Percentiles rank a stretch among this genome's conserved stretches.
Evolutionary conservation across 2,329 filamentous ascomycete genomes (phyloP).

Genomic region (Monosporascus sp.): DNA sequence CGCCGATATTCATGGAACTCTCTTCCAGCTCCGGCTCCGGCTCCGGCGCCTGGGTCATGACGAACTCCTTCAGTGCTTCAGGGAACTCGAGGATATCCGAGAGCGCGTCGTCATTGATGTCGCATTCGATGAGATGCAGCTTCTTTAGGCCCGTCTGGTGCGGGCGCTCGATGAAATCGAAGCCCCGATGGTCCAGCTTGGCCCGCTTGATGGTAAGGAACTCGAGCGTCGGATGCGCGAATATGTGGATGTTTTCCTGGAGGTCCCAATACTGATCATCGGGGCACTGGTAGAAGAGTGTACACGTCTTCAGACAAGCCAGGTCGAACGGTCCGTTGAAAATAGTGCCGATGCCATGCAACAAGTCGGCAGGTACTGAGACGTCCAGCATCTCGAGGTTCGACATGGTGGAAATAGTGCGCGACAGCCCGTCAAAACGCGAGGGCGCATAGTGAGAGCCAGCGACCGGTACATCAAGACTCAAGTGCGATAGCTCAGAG

Average conservation of each 20-base stretch:
- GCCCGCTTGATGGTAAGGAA: slow-evolving; percentile 39
- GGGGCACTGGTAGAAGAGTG: slow-evolving; percentile 41
- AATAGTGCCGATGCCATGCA: slow-evolving; percentile 42
- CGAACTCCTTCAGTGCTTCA: slow-evolving; percentile 39
- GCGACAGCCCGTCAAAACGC: slow-evolving; percentile 38
- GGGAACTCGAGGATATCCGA: slow-evolving; percentile 38
- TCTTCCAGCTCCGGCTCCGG: slow-evolving; percentile 40
- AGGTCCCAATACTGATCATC: slow-evolving; percentile 44
- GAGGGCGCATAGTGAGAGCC: slow-evolving; percentile 26
- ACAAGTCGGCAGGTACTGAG: slow-evolving; percentile 37
- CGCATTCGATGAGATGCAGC: slow-evolving; percentile 44
- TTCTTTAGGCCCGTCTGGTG: slow-evolving; percentile 39
- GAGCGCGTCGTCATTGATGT: slow-evolving; percentile 41
- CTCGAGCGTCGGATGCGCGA: slow-evolving; percentile 44
- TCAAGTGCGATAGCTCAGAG: slow-evolving; percentile 37
- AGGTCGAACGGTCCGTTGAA: slow-evolving; percentile 48
- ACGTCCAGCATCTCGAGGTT: slow-evolving; percentile 43
- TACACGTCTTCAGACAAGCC: slow-evolving; percentile 41
- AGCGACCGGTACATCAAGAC: slow-evolving; percentile 32
- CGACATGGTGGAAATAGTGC: slow-evolving; percentile 44
- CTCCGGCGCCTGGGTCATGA: slow-evolving; percentile 39
- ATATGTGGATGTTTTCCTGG: slow-evolving; percentile 47
- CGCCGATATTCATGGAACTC: slow-evolving; percentile 39
- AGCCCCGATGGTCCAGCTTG: slow-evolving; percentile 41
- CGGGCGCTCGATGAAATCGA: slow-evolving; percentile 42